Evolutionary conservation across 108 stramenopile genomes (phyloP).

Genomic region (Cyclostephanos invisitatus): DNA sequence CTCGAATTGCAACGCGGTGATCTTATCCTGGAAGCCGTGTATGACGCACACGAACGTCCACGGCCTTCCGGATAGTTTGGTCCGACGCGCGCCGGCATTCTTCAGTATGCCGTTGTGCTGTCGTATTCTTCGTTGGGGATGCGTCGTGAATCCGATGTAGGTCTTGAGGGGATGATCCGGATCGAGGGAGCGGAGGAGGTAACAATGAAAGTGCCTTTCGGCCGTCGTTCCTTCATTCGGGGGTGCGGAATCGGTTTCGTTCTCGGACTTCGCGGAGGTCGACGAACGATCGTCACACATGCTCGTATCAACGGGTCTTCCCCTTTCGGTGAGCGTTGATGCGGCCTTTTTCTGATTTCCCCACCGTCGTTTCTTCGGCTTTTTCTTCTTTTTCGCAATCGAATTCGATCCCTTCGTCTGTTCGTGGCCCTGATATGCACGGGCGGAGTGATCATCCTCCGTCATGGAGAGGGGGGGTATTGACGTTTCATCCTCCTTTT

Average conservation of each 20-base stretch:
- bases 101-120: conserved; percentile 81
- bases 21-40: conserved; percentile 65
- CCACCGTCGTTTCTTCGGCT: conserved; percentile 10
- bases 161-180: conserved; percentile 49
- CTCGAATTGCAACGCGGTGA: conserved; percentile 76
- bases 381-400: background rate
- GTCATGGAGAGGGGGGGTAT: background rate
- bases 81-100: conserved; percentile 66
- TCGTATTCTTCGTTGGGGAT: conserved; percentile 64
- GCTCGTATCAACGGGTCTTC: background rate
- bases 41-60: conserved; percentile 67
- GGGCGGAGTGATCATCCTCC: background rate
- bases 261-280: background rate
- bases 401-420: background rate
- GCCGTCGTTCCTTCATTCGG: conserved; percentile 2
- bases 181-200: conserved; percentile 57
- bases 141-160: conserved; percentile 54
- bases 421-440: conserved; percentile 2
- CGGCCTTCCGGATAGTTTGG: conserved; percentile 65
- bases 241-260: background rate
- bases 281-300: conserved; percentile 3
- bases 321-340: background rate
- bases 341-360: background rate
- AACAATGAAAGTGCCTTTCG: conserved; percentile 51
- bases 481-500: background rate